Percentiles rank a stretch among this genome's conserved stretches.
These are phyloP conservation scores for Pugionium dolabratum DNA, from an alignment of 345 rosid genomes.

Conservation along the genomic window DNA sequence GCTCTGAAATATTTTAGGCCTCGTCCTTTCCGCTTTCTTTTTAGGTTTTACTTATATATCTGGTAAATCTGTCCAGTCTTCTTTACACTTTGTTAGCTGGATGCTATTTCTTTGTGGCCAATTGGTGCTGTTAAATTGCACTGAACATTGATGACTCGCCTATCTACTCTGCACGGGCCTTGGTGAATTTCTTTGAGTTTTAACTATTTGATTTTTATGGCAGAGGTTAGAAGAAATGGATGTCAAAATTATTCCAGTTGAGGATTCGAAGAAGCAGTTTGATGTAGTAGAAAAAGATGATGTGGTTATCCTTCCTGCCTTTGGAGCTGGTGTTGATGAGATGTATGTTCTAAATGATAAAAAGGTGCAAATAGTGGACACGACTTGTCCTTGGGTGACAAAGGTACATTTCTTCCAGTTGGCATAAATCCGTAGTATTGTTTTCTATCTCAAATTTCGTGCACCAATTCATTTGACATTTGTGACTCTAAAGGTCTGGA, in stretches of 20 bases:
- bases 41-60: too few species aligned
- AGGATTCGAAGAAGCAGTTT: slow-evolving; percentile 71
- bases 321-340: slow-evolving; percentile 94
- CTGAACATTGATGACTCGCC: slow-evolving; percentile 4
- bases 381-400: slow-evolving; percentile 98
- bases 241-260: slow-evolving; percentile 63
- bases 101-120: slow-evolving; percentile 20
- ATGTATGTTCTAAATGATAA: slow-evolving; percentile 67
- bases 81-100: not conserved
- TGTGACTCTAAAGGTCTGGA: slow-evolving; percentile 72
- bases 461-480: not conserved
- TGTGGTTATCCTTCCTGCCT: slow-evolving; percentile 92
- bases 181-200: slow-evolving; percentile 2
- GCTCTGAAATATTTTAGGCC: slow-evolving; percentile 1
- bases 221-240: slow-evolving; percentile 92
- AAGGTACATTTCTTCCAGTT: slow-evolving; percentile 51
- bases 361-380: slow-evolving; percentile 86
- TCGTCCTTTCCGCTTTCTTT: not conserved
- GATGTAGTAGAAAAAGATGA: slow-evolving; percentile 76
- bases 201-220: slow-evolving; percentile 22
- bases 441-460: not conserved
- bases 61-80: too few species aligned
- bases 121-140: not conserved
- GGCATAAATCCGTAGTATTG: not conserved
- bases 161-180: not conserved